Conservation (phyloP, 305 asterid species). For the Euphrasia arctica region DNA sequence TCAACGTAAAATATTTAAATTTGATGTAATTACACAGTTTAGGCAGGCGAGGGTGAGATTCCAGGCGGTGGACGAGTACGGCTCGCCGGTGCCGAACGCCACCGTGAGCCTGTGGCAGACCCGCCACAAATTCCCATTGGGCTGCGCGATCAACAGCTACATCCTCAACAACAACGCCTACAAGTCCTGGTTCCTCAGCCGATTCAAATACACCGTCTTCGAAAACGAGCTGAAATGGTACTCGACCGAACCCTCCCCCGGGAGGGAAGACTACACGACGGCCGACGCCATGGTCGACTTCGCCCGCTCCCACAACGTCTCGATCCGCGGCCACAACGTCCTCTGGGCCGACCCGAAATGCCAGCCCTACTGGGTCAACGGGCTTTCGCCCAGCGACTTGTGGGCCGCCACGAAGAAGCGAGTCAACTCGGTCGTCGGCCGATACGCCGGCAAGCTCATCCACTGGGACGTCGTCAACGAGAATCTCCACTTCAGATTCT, state of each 20-base stretch:
- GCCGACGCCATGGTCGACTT: constrained; percentile 49
- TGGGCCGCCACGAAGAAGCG: constrained; percentile 29
- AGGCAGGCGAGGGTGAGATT: not conserved
- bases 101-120: not conserved
- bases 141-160: constrained; percentile 3
- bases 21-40: not conserved
- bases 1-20: too few relatives aligned
- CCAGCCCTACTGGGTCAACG: constrained; percentile 46
- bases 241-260: constrained; percentile 30
- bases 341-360: constrained; percentile 52
- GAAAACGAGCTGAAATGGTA: constrained; percentile 12
- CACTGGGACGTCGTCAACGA: constrained; percentile 83
- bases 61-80: constrained; percentile 5
- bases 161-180: constrained; percentile 6
- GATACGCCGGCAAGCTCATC: constrained; percentile 48
- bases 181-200: not conserved
- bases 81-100: not conserved
- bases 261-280: constrained; percentile 40
- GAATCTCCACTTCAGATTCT: constrained; percentile 48
- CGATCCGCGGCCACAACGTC: constrained; percentile 67
- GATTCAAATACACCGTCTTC: constrained; percentile 16
- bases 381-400: constrained; percentile 36
- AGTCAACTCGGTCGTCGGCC: constrained; percentile 31
- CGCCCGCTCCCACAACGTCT: constrained; percentile 27
- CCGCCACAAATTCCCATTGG: not conserved